These are phyloP conservation scores for Jatropha curcas DNA, from an alignment of 345 rosid species.

Conservation along the genomic window DNA sequence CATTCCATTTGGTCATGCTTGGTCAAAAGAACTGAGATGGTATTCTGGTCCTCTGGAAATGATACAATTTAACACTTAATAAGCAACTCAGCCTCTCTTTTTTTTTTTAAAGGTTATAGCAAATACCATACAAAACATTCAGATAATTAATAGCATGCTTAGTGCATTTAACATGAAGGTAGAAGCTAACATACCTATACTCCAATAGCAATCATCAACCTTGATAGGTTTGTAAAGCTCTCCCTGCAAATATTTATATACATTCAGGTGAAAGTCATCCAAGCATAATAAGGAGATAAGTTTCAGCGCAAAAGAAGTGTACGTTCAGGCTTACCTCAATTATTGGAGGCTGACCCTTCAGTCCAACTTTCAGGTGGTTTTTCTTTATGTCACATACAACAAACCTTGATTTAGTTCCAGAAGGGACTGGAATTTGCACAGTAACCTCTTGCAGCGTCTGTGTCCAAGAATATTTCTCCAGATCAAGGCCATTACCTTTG, in stretches of 20 bases:
- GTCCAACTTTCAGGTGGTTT: constrained; percentile 79
- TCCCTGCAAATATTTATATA: constrained; percentile 51
- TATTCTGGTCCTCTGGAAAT: constrained; percentile 62
- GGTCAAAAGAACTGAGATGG: constrained; percentile 69
- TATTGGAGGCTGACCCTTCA: constrained; percentile 78
- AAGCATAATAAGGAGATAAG: background rate
- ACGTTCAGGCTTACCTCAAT: constrained; percentile 61
- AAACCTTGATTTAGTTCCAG: constrained; percentile 72
- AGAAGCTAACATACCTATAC: constrained; percentile 58
- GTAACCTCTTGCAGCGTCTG: constrained; percentile 87
- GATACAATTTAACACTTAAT: background rate
- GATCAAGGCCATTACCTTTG: constrained; percentile 84
- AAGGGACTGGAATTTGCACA: constrained; percentile 64
- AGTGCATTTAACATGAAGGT: background rate
- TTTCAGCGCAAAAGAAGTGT: background rate
- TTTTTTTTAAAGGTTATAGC: background rate
- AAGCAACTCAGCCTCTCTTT: constrained; percentile 10
- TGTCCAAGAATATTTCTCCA: constrained; percentile 86
- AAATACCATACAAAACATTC: background rate
- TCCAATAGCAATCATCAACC: constrained; percentile 93
- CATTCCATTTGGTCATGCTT: constrained; percentile 92
- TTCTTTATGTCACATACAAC: constrained; percentile 80
- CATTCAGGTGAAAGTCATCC: background rate
- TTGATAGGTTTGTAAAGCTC: constrained; percentile 61
- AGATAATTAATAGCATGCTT: background rate